Evolutionary conservation across 2,329 filamentous ascomycete genomes (phyloP).

Genomic region (Leptographium wingfieldii): DNA sequence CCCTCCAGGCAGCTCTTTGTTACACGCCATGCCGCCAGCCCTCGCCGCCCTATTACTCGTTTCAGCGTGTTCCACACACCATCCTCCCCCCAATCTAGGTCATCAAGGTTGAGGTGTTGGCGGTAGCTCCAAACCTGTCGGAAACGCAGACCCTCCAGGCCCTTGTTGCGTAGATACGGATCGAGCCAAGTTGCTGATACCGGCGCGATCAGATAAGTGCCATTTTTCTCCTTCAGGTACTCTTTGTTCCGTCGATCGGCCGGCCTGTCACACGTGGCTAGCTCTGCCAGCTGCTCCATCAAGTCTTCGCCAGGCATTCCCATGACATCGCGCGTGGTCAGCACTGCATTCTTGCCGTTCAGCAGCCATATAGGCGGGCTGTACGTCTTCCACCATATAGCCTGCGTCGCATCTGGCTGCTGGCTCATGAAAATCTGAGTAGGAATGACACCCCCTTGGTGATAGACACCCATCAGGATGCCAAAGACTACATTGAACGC

Average conservation of each 20-base stretch:
- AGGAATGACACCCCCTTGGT: slow-evolving; percentile 67
- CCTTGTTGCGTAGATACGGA: slow-evolving; percentile 46
- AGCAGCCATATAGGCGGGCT: slow-evolving; percentile 71
- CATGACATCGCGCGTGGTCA: slow-evolving; percentile 64
- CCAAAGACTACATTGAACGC: slow-evolving; percentile 57
- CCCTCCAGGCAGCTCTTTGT: slow-evolving; percentile 43
- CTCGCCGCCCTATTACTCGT: slow-evolving; percentile 52
- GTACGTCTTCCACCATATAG: slow-evolving; percentile 80
- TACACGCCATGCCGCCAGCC: slow-evolving; percentile 50
- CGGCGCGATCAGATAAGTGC: slow-evolving; percentile 61
- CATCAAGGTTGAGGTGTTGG: slow-evolving; percentile 64
- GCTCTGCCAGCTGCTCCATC: slow-evolving; percentile 41
- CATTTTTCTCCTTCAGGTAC: slow-evolving; percentile 47
- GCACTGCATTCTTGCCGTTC: slow-evolving; percentile 59
- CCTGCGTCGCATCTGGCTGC: slow-evolving; percentile 54
- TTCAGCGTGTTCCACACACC: slow-evolving; percentile 60
- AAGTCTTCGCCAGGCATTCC: slow-evolving; percentile 51
- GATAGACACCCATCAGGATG: slow-evolving; percentile 65
- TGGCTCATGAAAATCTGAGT: slow-evolving; percentile 63
- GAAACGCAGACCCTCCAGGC: slow-evolving; percentile 47
- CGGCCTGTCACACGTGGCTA: slow-evolving; percentile 51
- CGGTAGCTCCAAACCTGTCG: slow-evolving; percentile 57
- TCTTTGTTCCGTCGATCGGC: slow-evolving; percentile 41
- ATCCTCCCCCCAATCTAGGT: slow-evolving; percentile 67
- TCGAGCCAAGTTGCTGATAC: slow-evolving; percentile 59